A percentile compares a stretch with the other conserved stretches of the same genome.
phyloP scores from a whole-genome alignment of 2,329 filamentous ascomycete species.

The Trichoderma gracile region DNA sequence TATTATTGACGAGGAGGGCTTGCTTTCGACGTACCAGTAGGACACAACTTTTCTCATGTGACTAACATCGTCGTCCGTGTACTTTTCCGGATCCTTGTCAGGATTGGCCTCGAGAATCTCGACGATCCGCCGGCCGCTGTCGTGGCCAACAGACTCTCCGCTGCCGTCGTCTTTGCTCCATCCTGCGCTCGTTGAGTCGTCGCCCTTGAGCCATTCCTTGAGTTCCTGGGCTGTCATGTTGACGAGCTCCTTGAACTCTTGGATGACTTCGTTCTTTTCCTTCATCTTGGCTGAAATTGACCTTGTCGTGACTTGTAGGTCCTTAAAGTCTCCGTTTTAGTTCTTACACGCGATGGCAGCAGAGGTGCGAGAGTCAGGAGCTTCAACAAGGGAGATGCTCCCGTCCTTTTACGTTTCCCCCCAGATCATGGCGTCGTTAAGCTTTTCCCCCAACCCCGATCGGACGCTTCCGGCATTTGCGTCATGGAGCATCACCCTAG shows the following conservation, averaged over 20 bases:
- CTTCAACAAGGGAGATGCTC: neutral
- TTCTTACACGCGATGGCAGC: neutral
- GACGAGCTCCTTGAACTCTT: constrained; percentile 66
- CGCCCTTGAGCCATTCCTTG: constrained; percentile 60
- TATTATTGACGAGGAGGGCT: too few species aligned
- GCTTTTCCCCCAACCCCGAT: neutral
- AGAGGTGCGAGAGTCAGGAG: neutral
- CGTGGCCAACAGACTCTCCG: constrained; percentile 65
- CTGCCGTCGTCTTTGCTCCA: constrained; percentile 60
- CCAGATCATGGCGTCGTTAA: neutral
- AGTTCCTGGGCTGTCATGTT: constrained; percentile 65
- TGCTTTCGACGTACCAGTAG: constrained; percentile 49
- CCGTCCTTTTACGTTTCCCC: constrained; percentile 7
- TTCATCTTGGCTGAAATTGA: constrained; percentile 27
- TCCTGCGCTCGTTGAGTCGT: constrained; percentile 59
- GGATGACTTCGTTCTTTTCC: constrained; percentile 38
- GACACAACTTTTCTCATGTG: constrained; percentile 66
- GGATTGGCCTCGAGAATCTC: constrained; percentile 64
- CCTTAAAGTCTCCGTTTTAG: too few species aligned
- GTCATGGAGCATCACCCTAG: constrained; percentile 21
- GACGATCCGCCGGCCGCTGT: constrained; percentile 63
- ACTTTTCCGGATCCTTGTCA: constrained; percentile 55
- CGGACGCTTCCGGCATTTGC: constrained; percentile 22
- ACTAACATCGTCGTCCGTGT: constrained; percentile 55
- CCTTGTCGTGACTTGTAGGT: neutral